Percentiles rank a stretch among this genome's conserved stretches.
These are phyloP conservation scores for Aspergillus kassunensis DNA, from an alignment of 495 filamentous ascomycete species.

Conservation along the genomic window DNA sequence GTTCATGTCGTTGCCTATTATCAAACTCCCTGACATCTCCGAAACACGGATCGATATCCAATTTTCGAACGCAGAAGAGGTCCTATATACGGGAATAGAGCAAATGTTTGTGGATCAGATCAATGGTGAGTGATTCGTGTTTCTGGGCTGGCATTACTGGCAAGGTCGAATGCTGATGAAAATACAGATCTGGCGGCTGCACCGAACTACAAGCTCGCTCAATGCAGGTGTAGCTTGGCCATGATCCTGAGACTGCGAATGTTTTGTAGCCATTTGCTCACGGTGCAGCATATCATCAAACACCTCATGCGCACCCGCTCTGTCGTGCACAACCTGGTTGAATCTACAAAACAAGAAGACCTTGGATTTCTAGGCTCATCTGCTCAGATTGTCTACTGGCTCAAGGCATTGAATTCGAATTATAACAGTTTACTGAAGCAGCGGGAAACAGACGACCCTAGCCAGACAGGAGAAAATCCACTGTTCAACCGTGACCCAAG, in stretches of 20 bases:
- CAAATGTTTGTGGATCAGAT: constrained; percentile 32
- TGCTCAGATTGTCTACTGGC: constrained; percentile 7
- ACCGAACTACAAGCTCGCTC: not conserved
- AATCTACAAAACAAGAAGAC: constrained; percentile 19
- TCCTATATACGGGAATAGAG: constrained; percentile 44
- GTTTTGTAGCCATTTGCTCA: constrained; percentile 47
- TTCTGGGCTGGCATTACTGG: not conserved
- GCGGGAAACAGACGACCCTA: not conserved
- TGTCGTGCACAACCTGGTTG: constrained; percentile 27
- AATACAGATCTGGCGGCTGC: not conserved
- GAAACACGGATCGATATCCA: constrained; percentile 33
- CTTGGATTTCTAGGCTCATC: constrained; percentile 3
- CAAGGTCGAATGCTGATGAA: not conserved
- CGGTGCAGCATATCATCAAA: constrained; percentile 43
- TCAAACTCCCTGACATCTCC: constrained; percentile 47
- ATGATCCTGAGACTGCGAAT: constrained; percentile 51
- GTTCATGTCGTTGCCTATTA: constrained; percentile 51
- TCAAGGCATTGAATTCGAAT: constrained; percentile 4
- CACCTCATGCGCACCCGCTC: constrained; percentile 33
- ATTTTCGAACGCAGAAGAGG: constrained; percentile 45
- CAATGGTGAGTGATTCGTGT: constrained; percentile 21
- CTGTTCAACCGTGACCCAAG: not conserved
- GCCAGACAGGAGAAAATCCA: not conserved
- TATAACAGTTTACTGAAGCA: not conserved
- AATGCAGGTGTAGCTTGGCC: constrained; percentile 23